These are phyloP conservation scores for Aspergillus melleus DNA, from an alignment of 2,329 filamentous ascomycete genomes.

Conservation along the genomic window DNA sequence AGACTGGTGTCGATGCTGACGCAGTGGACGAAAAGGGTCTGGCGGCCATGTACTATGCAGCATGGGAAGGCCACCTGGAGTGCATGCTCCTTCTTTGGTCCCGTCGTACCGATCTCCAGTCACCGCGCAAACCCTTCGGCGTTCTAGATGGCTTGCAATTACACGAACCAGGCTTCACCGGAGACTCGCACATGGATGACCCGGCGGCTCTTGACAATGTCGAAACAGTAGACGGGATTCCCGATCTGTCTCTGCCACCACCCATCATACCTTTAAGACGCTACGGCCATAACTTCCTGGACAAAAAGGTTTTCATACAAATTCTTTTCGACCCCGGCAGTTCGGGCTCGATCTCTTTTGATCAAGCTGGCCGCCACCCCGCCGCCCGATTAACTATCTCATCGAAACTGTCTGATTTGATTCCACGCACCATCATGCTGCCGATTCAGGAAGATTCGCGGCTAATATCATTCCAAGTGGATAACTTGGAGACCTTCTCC, in stretches of 20 bases:
- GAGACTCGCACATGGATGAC: constrained; percentile 30
- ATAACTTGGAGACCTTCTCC: constrained; percentile 87
- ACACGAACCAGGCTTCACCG: constrained; percentile 25
- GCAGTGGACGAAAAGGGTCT: constrained; percentile 89
- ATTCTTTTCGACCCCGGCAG: constrained; percentile 77
- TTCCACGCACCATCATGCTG: constrained; percentile 91
- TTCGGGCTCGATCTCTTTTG: constrained; percentile 79
- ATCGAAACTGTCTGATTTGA: constrained; percentile 91
- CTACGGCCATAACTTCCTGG: constrained; percentile 97
- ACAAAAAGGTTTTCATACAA: constrained; percentile 94
- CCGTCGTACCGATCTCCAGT: constrained; percentile 25
- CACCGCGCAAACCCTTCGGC: constrained; percentile 33
- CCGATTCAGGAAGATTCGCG: constrained; percentile 96
- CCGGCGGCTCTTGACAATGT: constrained; percentile 59
- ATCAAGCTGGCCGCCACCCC: constrained; percentile 94
- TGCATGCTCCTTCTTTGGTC: constrained; percentile 81
- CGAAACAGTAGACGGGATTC: constrained; percentile 80
- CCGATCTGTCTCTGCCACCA: constrained; percentile 85
- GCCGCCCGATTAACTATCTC: constrained; percentile 94
- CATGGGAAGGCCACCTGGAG: constrained; percentile 93
- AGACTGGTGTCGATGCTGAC: constrained; percentile 73
- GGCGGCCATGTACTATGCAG: constrained; percentile 96
- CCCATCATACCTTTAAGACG: constrained; percentile 92
- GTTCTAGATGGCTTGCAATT: constrained; percentile 36
- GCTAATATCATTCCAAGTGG: constrained; percentile 91